phyloP scores from a whole-genome alignment of 345 rosid genomes.

The Streptanthus diversifolius region DNA sequence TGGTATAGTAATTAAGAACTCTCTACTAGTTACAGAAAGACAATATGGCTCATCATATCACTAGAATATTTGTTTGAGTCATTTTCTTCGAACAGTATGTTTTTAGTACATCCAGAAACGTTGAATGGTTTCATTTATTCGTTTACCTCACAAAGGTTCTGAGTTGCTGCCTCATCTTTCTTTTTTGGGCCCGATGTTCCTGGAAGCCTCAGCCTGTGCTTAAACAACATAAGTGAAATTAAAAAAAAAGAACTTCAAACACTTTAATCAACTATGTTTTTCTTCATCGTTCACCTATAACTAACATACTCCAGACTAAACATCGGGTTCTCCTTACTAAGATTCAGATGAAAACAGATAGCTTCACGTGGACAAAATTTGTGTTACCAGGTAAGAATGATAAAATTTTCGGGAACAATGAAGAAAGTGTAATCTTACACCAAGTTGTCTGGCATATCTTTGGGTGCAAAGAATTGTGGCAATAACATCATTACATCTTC shows the following conservation, averaged over 20 bases:
- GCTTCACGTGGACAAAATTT: background rate
- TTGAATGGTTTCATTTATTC: background rate
- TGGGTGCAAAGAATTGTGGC: constrained; percentile 77
- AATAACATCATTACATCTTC: constrained; percentile 80
- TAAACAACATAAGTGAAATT: background rate
- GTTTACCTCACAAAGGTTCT: constrained; percentile 53
- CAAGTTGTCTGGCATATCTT: constrained; percentile 72
- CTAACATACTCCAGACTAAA: background rate
- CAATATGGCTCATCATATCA: background rate
- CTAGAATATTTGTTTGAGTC: background rate
- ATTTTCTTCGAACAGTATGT: background rate
- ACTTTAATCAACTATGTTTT: background rate
- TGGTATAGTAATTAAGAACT: background rate
- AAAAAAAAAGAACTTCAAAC: background rate
- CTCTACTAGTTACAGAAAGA: background rate
- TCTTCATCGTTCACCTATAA: background rate
- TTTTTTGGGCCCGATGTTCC: constrained; percentile 43
- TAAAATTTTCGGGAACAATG: constrained; percentile 3
- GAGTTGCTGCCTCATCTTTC: constrained; percentile 55
- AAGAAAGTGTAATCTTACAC: constrained; percentile 50
- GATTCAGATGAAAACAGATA: constrained; percentile 1
- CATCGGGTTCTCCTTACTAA: background rate
- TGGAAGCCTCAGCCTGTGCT: constrained; percentile 64
- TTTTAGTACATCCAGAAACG: background rate
- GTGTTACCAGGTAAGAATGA: background rate